Conservation (phyloP, 129 eudicot species). For the Apium graveolens region DNA sequence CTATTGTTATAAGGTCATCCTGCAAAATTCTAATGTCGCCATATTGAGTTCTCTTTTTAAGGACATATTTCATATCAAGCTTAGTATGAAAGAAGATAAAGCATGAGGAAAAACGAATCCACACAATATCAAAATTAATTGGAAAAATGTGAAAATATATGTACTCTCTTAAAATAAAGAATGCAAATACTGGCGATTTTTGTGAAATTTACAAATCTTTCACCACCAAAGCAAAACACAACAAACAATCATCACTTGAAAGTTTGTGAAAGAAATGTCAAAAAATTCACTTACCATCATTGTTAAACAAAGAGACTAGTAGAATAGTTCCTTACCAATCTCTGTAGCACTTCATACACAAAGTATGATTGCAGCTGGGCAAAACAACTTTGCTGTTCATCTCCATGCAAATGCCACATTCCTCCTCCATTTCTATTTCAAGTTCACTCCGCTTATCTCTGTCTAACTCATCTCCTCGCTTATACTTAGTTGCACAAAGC, state of each 20-base stretch:
- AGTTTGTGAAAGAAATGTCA: background rate
- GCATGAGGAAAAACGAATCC: background rate
- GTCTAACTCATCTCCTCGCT: slow-evolving; percentile 37
- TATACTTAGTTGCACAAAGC: slow-evolving; percentile 50
- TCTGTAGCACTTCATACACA: slow-evolving; percentile 74
- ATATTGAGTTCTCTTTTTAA: no score
- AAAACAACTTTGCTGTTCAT: slow-evolving; percentile 58
- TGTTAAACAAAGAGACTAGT: background rate
- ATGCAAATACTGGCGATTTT: no score
- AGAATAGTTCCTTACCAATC: slow-evolving; percentile 46
- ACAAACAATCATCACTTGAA: background rate
- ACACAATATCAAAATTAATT: no score
- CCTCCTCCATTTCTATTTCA: slow-evolving; percentile 86
- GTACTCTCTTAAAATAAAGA: background rate
- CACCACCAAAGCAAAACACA: background rate
- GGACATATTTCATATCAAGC: background rate
- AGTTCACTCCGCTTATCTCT: slow-evolving; percentile 63
- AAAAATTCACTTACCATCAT: background rate
- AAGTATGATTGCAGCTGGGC: slow-evolving; percentile 61
- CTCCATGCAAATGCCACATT: slow-evolving; percentile 86
- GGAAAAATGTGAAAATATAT: background rate
- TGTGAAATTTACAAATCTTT: background rate
- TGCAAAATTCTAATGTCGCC: background rate
- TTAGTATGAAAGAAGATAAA: background rate
- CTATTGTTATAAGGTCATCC: background rate